Base-by-base conservation (phyloP, 2,329 filamentous ascomycete species). In the Ophiosphaerella herpotricha region DNA sequence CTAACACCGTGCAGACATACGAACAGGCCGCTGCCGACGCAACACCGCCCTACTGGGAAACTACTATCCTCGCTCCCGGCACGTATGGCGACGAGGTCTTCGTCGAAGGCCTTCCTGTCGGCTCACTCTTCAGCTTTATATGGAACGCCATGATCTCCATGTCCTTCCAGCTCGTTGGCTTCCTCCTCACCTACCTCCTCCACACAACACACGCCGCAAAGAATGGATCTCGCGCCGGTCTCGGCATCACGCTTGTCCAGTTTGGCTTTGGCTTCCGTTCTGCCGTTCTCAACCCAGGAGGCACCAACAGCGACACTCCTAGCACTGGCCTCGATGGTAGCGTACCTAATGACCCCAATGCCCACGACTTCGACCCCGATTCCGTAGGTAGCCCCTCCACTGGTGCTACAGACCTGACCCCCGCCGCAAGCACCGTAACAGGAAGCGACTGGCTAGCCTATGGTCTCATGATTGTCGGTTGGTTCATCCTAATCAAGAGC, bases 161-260 rank as follows among this genome's bases (percentile, higher is more conserved):
- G 82, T 96, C 92, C 37, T 97, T 99, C 80, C 90, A 96, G 74
- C 84, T 97, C 57, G 90, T 97, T 75, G 94, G 94, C 46, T 99
- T 99, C 81, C 85, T 99, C 26, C 88, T 99, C 65, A 97, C 94
- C 24, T 99, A 99, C 73, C 89, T 99, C 49, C 83, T 99, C 3
- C 94, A 99, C 80, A 97, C 94, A 26, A 96, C 93, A 7, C 94
- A 99, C 74, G 94, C 94, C 4, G 94, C 94, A 64, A 99, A 99
- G 78, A 96, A 99, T 71, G 94, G 94, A 42, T 96, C 92, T 39
- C 89, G 91, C 67, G 92, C 93, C 43, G 94, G 94, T 46, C 86
- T 99, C 43, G 94, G 94, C 54, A 90, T 99, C 62, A 97, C 92
- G 0, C 82, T 99, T 9, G 91, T 99, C 40, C 93, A 97, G 73